Percentiles rank a stretch among this genome's conserved stretches.
Conservation (phyloP, 106 monocot species). For the Acorus calamus region DNA sequence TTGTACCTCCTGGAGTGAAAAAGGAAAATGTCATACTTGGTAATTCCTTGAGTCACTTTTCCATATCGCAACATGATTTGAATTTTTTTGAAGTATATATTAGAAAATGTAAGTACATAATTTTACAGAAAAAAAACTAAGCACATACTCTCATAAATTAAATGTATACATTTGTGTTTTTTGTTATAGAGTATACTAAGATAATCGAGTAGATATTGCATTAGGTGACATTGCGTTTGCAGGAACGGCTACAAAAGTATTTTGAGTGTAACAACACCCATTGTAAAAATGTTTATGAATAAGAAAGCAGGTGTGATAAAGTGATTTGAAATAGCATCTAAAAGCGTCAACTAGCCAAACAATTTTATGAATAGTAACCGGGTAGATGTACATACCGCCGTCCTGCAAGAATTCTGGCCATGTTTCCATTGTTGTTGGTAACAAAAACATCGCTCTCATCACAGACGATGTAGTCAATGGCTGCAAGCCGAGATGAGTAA, state of each 20-base stretch:
- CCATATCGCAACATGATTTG: too few species aligned
- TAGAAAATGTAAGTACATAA: too few species aligned
- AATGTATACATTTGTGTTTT: too few species aligned
- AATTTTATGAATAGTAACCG: neutral
- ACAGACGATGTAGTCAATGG: constrained; percentile 90
- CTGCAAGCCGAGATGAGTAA: constrained; percentile 84
- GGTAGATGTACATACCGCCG: constrained; percentile 33
- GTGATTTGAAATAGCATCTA: neutral
- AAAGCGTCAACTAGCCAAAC: neutral
- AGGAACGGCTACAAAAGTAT: too few species aligned
- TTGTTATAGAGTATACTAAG: too few species aligned
- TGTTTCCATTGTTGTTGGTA: constrained; percentile 96
- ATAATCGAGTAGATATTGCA: too few species aligned
- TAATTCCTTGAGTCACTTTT: too few species aligned
- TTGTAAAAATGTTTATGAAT: neutral
- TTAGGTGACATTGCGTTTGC: too few species aligned
- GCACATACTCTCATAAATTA: too few species aligned
- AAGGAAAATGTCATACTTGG: neutral
- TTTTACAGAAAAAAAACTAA: too few species aligned
- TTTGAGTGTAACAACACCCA: too few species aligned
- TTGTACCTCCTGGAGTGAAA: constrained; percentile 60
- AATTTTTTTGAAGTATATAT: too few species aligned
- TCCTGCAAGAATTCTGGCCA: constrained; percentile 98
- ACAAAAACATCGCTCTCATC: constrained; percentile 90
- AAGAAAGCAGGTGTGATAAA: neutral